Conservation (phyloP, 257 asterid genomes). For the Buddleja alternifolia region DNA sequence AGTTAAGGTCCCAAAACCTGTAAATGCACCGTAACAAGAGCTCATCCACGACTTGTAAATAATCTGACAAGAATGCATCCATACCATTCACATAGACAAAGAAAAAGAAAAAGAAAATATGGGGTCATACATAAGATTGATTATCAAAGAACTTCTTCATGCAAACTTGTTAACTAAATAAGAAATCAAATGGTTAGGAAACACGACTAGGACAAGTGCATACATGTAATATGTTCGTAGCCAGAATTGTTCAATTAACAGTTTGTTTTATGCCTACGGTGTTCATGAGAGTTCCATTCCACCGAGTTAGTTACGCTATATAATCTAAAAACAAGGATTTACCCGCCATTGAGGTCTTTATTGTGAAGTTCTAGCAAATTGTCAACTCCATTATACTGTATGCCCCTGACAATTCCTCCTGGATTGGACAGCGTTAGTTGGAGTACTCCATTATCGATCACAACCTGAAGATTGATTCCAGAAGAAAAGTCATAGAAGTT, state of each 20-base stretch:
- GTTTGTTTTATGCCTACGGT: background rate
- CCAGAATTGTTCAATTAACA: background rate
- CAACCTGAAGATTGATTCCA: slow-evolving; percentile 46
- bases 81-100: background rate
- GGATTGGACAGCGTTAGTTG: slow-evolving; percentile 74
- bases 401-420: slow-evolving; percentile 65
- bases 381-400: slow-evolving; percentile 62
- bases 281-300: background rate
- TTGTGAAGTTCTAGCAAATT: slow-evolving; percentile 73
- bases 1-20: slow-evolving; percentile 73
- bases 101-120: background rate
- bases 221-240: background rate
- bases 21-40: slow-evolving; percentile 24
- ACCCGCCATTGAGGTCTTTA: slow-evolving; percentile 74
- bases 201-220: background rate
- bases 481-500: background rate
- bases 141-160: background rate
- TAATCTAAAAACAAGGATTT: slow-evolving; percentile 3
- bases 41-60: slow-evolving; percentile 9
- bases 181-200: slow-evolving; percentile 12
- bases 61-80: background rate
- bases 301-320: background rate
- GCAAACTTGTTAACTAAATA: background rate
- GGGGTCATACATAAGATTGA: background rate
- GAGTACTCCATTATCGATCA: slow-evolving; percentile 72